Evolutionary conservation across 2,329 filamentous ascomycete species (phyloP), one percentile per base, ranked within the genome.

Genomic region (Dactylellina haptotyla): DNA sequence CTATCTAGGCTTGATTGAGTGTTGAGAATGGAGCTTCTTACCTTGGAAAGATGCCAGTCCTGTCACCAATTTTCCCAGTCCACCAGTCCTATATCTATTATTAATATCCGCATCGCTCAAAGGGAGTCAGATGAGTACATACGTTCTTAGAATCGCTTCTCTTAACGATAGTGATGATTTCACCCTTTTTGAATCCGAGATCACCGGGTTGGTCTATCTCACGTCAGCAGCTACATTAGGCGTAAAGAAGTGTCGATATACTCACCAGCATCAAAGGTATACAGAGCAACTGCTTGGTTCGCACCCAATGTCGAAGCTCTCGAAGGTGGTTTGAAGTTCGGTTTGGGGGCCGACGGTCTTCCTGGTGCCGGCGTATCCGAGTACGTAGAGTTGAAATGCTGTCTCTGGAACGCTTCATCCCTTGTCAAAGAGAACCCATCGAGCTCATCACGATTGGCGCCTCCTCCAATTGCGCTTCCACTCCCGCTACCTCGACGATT

Each of bases 141-240:
- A 90, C 88, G 66, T 93, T 93, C 69, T 92, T 90, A 77, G 90
- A 97, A 3, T 98, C 92, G 3, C 94, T 98, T 81, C 91, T 90
- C 84, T 99, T 97, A 66, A 96, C 81, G 67, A 99, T 93, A 0
- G 93, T 97, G 76, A 99, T 97, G 65, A 98, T 82, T 28, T 99
- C 95, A 18, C 95, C 95, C 85, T 99, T 99, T 84, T 96, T 97
- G 83, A 99, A 99, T 0, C 90, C 92, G 65, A 98, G 81, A 80
- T 99, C 94, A 3, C 94, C 94, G 0, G 92, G 88, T 81, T 97
- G 93, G 78, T 97, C 70, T 74, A 26, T 5, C 18, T 6, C 3
- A 34, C 6, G 39, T 67, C 57, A 67, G 61, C 53, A 20, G 34
- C 2, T 12, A 6, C 4, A 23, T 45, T 3, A 4, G 28, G 25